Conservation (phyloP, 805 yeast species). For the Tetrapisispora namnaoensis region DNA sequence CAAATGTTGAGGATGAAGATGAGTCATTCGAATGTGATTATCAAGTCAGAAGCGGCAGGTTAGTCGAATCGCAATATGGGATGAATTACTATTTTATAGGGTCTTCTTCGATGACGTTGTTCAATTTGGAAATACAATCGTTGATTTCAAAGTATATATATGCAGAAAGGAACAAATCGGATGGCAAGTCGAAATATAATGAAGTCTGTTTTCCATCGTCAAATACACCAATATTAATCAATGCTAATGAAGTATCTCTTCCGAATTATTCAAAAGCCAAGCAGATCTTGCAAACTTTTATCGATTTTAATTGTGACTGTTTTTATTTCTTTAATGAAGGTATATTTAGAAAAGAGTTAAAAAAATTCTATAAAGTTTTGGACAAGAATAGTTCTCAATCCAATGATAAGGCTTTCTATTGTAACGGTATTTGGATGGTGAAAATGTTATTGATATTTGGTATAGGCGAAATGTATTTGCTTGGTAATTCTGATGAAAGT, state of each 20-base stretch:
- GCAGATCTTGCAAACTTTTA: conserved; percentile 63
- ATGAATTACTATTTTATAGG: conserved; percentile 62
- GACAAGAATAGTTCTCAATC: background rate
- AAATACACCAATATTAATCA: background rate
- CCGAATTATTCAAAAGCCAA: conserved; percentile 73
- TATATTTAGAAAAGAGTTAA: conserved; percentile 54
- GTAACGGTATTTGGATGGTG: conserved; percentile 76
- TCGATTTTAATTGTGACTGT: conserved; percentile 75
- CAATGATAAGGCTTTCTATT: conserved; percentile 35
- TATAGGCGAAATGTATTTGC: conserved; percentile 68
- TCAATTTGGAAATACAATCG: conserved; percentile 68
- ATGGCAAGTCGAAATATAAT: background rate
- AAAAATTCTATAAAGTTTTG: conserved; percentile 39
- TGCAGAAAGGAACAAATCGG: conserved; percentile 5
- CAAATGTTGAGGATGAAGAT: background rate
- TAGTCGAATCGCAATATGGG: conserved; percentile 67
- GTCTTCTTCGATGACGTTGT: conserved; percentile 72
- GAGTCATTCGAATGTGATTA: conserved; percentile 61
- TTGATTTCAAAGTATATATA: conserved; percentile 37
- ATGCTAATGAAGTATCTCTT: conserved; percentile 19
- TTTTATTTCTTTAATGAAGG: conserved; percentile 82
- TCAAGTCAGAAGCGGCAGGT: conserved; percentile 58
- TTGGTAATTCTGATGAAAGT: conserved; percentile 2
- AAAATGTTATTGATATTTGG: conserved; percentile 65
- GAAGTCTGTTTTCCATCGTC: background rate